A percentile compares a stretch with the other conserved stretches of the same genome.
phyloP scores from a whole-genome alignment of 1,284 basidiomycete species.

The Cryptococcus floricola region DNA sequence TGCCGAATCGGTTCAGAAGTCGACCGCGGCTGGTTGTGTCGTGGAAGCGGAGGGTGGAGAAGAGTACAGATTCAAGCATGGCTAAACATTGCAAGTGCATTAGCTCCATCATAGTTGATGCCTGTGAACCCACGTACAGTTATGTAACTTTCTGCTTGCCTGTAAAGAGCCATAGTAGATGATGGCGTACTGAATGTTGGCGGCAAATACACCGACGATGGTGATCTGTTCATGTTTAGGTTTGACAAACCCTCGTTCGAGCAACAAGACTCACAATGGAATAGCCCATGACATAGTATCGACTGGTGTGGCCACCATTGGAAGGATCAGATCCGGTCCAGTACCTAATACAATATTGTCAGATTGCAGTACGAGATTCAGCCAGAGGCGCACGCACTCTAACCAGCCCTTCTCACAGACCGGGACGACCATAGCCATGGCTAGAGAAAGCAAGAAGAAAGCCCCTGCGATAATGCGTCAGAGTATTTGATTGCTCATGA shows the following conservation, averaged over 20 bases:
- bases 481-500: slow-evolving; percentile 52
- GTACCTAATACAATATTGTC: slow-evolving; percentile 14
- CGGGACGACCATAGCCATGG: slow-evolving; percentile 66
- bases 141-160: slow-evolving; percentile 67
- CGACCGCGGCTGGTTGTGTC: slow-evolving; percentile 85
- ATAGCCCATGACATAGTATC: slow-evolving; percentile 75
- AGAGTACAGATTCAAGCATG: slow-evolving; percentile 78
- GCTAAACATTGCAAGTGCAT: slow-evolving; percentile 43
- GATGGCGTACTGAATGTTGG: slow-evolving; percentile 40
- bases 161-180: slow-evolving; percentile 62
- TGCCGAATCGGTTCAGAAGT: slow-evolving; percentile 83
- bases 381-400: slow-evolving; percentile 51
- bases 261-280: slow-evolving; percentile 49
- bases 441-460: slow-evolving; percentile 60
- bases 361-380: background rate
- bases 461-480: slow-evolving; percentile 51
- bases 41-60: slow-evolving; percentile 88
- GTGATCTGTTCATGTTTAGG: slow-evolving; percentile 26
- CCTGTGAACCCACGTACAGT: slow-evolving; percentile 52
- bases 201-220: slow-evolving; percentile 35
- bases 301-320: slow-evolving; percentile 52
- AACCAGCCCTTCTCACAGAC: slow-evolving; percentile 81
- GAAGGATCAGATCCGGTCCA: slow-evolving; percentile 30
- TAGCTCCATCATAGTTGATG: slow-evolving; percentile 14
- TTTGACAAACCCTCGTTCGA: background rate